Evolutionary conservation across 2,329 filamentous ascomycete species (phyloP), one percentile per base, ranked within the genome.

Genomic region (Nemania abortiva): DNA sequence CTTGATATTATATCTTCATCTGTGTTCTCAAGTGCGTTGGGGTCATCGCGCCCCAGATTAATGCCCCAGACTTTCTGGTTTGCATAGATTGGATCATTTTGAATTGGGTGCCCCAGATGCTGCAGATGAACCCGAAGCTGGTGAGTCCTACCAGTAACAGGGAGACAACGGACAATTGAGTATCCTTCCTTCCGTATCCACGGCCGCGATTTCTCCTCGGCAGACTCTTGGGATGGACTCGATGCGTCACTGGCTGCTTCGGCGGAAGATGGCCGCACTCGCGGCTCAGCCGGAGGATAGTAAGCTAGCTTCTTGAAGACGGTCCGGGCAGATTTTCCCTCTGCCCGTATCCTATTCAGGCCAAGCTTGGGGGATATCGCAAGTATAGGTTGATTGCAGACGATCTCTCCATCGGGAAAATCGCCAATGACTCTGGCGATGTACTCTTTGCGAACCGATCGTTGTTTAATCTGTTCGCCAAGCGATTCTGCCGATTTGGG

Each of bases 41-140:
- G 83, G 70, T 91, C 89, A 64, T 87, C 84, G 63, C 82, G 88
- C 18, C 93, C 96, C 0, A 99, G 88, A 10, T 91, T 87, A 0
- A 91, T 85, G 0, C 96, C 96, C 85, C 97, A 99, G 11, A 99
- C 96, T 66, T 90, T 90, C 77, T 93, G 90, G 78, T 99, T 99
- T 75, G 93, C 94, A 80, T 99, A 99, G 75, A 99, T 98, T 7
- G 96, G 96, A 78, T 99, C 96, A 79, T 99, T 99, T 72, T 94
- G 91, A 74, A 99, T 98, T 1, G 96, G 96, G 78, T 98, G 92
- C 1, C 96, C 96, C 3, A 99, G 85, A 79, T 93, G 97, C 78
- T 99, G 96, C 18, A 99, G 86, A 77, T 99, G 96, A 20, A 99
- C 96, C 39, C 96, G 90, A 57, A 99, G 88, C 80, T 99, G 96